Evolutionary conservation across 768 basidiomycete genomes (phyloP), one percentile per base, ranked within the genome.

Genomic region (Asterophora parasitica): DNA sequence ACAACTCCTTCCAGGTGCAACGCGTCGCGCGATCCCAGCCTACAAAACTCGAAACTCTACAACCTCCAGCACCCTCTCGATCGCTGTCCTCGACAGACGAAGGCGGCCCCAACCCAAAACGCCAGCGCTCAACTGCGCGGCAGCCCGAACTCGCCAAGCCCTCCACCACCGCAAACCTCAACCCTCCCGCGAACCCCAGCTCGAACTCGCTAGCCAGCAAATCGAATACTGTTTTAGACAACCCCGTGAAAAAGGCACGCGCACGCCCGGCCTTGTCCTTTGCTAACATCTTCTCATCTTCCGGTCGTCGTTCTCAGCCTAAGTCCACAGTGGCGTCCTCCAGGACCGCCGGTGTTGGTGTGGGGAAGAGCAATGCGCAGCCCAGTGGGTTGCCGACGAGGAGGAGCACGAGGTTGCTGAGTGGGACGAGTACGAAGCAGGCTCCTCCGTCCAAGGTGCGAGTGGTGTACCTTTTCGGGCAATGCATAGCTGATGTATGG

Each of bases 221-320:
- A 74, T 65, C 76, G 58, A 70, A 70, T 62, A 65, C 6, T 6
- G 23, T 23, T 23, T 23, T 75, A 59, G 83, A 84, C 70, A 83
- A 85, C 67, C 78, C 81, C 66, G 72, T 77, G 76, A 88, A 87
- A 85, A 89, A 90, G 87, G 88, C 83, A 87, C 81, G 85, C 83
- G 81, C 81, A 77, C 85, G 83, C 82, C 83, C 82, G 83, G 84
- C 82, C 77, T 77, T 86, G 78, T 82, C 79, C 73, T 80, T 85
- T 83, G 76, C 81, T 85, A 86, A 86, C 74, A 75, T 85, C 76
- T 85, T 86, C 85, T 88, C 85, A 86, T 85, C 82, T 72, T 79
- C 80, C 70, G 77, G 78, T 81, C 83, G 81, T 79, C 77, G 77
- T 79, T 79, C 79, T 69, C 84, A 87, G 83, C 75, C 79, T 64